Evolutionary conservation across 148 eudicot genomes (phyloP).

Genomic region (Agrostemma githago): DNA sequence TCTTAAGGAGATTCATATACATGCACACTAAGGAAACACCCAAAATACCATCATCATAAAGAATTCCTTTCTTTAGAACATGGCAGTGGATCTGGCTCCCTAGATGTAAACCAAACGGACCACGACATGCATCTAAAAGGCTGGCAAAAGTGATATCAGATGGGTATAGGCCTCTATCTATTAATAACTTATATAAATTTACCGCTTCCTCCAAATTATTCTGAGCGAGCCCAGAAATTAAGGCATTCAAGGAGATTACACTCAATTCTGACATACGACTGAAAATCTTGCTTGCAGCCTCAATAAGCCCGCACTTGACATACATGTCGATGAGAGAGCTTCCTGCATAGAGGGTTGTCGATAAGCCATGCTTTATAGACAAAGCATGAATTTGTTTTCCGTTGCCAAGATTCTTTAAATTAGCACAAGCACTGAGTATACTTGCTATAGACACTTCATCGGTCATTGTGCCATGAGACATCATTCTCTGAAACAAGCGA

Average conservation of each 20-base stretch:
- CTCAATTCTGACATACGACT: constrained; percentile 50
- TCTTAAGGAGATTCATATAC: constrained; percentile 49
- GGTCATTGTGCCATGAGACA: constrained; percentile 45
- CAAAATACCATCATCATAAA: constrained; percentile 53
- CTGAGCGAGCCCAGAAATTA: constrained; percentile 67
- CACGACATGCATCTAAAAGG: constrained; percentile 64
- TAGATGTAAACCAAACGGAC: constrained; percentile 30
- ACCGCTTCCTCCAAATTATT: constrained; percentile 46
- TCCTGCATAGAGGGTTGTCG: constrained; percentile 65
- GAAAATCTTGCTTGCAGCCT: constrained; percentile 53
- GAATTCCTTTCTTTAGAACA: constrained; percentile 48
- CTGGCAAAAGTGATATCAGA: constrained; percentile 77
- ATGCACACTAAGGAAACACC: constrained; percentile 68
- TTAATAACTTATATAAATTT: constrained; percentile 46
- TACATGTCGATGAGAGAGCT: constrained; percentile 96
- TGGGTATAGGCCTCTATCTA: constrained; percentile 50
- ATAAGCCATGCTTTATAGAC: constrained; percentile 60
- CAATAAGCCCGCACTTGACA: constrained; percentile 63
- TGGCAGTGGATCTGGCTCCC: constrained; percentile 75
- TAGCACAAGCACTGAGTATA: constrained; percentile 70
- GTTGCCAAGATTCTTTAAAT: constrained; percentile 37
- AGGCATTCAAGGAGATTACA: constrained; percentile 68
- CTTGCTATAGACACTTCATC: constrained; percentile 91
- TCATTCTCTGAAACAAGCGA: constrained; percentile 59
- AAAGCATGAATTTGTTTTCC: constrained; percentile 68